Evolutionary conservation across 2,329 filamentous ascomycete species (phyloP), one percentile per base, ranked within the genome.

Genomic region (Camillea tinctor): DNA sequence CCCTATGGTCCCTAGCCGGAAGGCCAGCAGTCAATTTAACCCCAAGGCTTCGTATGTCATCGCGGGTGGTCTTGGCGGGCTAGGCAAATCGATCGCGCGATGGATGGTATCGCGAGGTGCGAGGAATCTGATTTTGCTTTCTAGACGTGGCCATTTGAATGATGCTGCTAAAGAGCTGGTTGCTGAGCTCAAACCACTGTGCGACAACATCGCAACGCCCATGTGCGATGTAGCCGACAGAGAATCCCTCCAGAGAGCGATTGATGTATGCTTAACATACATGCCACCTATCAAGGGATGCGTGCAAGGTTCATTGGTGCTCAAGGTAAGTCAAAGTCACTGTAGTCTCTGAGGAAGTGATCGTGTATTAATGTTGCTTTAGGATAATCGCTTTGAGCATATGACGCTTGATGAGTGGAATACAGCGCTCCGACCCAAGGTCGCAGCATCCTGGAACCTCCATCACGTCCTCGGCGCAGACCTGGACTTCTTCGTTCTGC

Each of bases 261-360:
- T 75, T 5, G 61, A 63, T 11, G 64, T 57, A 19, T 54, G 51
- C 20, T 57, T 48, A 56, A 60, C 61, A 30, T 66, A 62, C 54
- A 74, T 61, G 75, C 76, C 5, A 68, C 78, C 22, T 61, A 72
- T 59, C 74, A 79, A 30, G 67, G 80, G 53, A 60, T 81, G 24
- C 76, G 80, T 82, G 11, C 79, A 81, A 57, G 70, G 69, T 6
- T 73, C 79, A 1, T 79, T 80, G 77, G 76, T 77, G 15, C 63
- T 76, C 1, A 60, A 66, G 59, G 68, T 71, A 68, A 26, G 58
- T 40, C 40, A n/a, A n/a, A n/a, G 23, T 13, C 17, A 17, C 6
- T 26, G 13, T 30, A 30, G 20, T 36, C 19, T 22, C 17, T 21
- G 17, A 48, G 13, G 8, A 17, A 44, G 55, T 56, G 54, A 58